A percentile compares a stretch with the other conserved stretches of the same genome.
phyloP scores from a whole-genome alignment of 73 alveolate species.

The Tetrahymena thermophila region DNA sequence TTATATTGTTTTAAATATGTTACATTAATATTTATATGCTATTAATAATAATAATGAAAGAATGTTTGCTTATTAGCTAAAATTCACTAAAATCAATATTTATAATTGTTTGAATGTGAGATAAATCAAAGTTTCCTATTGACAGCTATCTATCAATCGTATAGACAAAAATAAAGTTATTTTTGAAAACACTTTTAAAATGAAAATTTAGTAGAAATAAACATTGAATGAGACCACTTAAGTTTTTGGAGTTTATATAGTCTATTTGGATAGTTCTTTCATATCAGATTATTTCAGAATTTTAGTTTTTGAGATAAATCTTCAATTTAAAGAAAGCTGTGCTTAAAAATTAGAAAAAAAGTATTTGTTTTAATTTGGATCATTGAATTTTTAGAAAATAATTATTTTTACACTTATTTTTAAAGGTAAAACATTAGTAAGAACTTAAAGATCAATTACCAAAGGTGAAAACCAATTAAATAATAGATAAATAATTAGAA shows the following conservation, averaged over 20 bases:
- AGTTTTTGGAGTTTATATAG: neutral
- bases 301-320: neutral
- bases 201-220: neutral
- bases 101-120: too few species aligned
- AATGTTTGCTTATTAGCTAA: too few species aligned
- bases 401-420: neutral
- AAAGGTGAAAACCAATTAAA: neutral
- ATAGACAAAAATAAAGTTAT: too few species aligned
- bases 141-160: too few species aligned
- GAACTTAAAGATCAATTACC: too few species aligned
- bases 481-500: neutral
- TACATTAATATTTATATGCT: too few species aligned
- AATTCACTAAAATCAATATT: too few species aligned
- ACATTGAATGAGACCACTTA: too few species aligned
- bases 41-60: too few species aligned
- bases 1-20: too few species aligned
- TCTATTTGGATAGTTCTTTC: neutral
- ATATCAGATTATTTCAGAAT: neutral
- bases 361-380: neutral
- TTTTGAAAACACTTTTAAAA: too few species aligned
- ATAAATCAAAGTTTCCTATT: too few species aligned
- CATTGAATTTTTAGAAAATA: neutral
- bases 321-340: neutral
- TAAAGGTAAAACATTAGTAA: neutral
- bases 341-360: neutral